Conservation (phyloP, 192 early-diverging fungal species). For the Rhizoclosmatium sp. region DNA sequence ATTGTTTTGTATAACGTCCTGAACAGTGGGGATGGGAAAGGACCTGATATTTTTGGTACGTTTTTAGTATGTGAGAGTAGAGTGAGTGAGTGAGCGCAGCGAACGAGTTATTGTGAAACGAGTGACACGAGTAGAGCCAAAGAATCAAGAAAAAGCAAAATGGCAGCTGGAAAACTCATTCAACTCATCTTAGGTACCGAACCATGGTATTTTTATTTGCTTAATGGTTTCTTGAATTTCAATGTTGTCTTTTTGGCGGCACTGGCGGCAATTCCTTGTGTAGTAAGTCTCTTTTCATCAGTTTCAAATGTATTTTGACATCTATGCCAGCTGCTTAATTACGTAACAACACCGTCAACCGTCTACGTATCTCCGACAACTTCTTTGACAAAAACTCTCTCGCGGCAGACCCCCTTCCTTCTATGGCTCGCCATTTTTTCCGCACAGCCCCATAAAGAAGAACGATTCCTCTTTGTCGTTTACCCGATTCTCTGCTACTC, state of each 20-base stretch:
- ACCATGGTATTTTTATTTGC: constrained; percentile 90
- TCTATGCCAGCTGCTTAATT: not conserved
- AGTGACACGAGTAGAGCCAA: not conserved
- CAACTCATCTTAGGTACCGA: constrained; percentile 67
- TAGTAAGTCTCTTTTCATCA: constrained; percentile 54
- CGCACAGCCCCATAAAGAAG: constrained; percentile 96
- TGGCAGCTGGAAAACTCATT: not conserved
- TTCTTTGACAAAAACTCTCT: not conserved
- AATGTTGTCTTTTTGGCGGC: constrained; percentile 83
- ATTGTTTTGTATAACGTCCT: constrained; percentile 95
- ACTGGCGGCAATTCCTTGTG: constrained; percentile 40
- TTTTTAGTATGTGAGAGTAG: not conserved
- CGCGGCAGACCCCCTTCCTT: constrained; percentile 70
- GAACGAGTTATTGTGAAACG: not conserved
- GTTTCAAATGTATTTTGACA: too few relatives aligned
- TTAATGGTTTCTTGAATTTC: constrained; percentile 91
- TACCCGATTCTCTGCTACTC: constrained; percentile 89
- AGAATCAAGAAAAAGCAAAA: too few relatives aligned
- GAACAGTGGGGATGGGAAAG: constrained; percentile 53
- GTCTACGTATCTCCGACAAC: not conserved
- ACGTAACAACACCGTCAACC: not conserved
- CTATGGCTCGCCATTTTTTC: constrained; percentile 81
- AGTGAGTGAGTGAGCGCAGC: not conserved
- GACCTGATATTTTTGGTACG: constrained; percentile 76
- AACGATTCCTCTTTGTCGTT: constrained; percentile 90